Percentiles rank a stretch among this genome's conserved stretches.
These are phyloP conservation scores for Chaetoceros tenuissimus DNA, from an alignment of 108 stramenopile species.

Conservation along the genomic window DNA sequence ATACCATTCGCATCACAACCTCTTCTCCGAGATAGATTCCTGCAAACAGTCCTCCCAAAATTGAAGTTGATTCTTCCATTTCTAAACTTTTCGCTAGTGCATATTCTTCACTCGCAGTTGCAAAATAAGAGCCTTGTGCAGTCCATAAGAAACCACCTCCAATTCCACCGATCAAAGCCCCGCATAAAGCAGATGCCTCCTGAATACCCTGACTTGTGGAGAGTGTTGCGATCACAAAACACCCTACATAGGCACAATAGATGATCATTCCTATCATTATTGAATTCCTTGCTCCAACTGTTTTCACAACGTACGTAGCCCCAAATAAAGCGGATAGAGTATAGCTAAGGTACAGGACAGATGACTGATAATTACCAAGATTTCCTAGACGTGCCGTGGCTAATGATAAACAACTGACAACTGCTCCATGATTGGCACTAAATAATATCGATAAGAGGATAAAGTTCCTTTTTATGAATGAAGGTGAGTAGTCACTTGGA, in stretches of 20 bases:
- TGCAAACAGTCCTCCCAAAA: conserved; percentile 66
- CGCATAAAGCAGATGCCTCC: conserved; percentile 29
- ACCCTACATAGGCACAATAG: conserved; percentile 56
- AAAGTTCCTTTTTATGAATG: conserved; percentile 17
- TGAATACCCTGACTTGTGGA: neutral
- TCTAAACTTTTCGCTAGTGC: conserved; percentile 10
- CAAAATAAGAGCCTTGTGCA: conserved; percentile 73
- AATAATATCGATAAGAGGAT: conserved; percentile 47
- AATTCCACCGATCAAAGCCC: conserved; percentile 62
- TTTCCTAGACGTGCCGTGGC: conserved; percentile 52
- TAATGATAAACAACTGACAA: conserved; percentile 42
- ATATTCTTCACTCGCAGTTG: conserved; percentile 42
- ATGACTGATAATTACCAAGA: conserved; percentile 41
- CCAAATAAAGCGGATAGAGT: conserved; percentile 62
- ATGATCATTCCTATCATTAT: conserved; percentile 57
- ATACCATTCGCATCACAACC: conserved; percentile 48
- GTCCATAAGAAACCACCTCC: conserved; percentile 79
- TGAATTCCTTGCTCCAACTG: conserved; percentile 37
- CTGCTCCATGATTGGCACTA: conserved; percentile 55
- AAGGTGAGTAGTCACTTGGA: neutral
- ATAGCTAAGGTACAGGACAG: conserved; percentile 57
- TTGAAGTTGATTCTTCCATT: conserved; percentile 35
- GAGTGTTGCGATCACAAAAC: conserved; percentile 50
- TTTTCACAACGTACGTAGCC: conserved; percentile 48
- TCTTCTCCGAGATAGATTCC: conserved; percentile 64